Evolutionary conservation across 73 alveolate genomes (phyloP).

Genomic region (Paramecium tetraurelia): DNA sequence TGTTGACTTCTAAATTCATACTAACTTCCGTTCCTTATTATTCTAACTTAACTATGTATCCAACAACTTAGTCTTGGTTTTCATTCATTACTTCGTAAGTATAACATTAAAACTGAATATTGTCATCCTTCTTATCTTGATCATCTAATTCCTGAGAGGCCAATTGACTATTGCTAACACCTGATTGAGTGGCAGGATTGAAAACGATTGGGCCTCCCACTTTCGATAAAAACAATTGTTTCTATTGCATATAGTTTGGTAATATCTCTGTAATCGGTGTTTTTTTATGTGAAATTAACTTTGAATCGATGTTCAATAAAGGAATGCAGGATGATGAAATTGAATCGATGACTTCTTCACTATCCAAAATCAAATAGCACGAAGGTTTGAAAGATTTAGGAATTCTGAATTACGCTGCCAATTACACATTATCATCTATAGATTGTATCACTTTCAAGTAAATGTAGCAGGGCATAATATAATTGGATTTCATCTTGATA

Average conservation of each 20-base stretch:
- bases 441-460: slow-evolving; percentile 40
- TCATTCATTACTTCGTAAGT: neutral
- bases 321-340: slow-evolving; percentile 52
- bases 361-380: slow-evolving; percentile 23
- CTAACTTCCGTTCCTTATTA: neutral
- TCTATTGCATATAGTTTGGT: neutral
- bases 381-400: slow-evolving; percentile 1
- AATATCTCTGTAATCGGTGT: slow-evolving; percentile 50
- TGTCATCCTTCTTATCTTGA: neutral
- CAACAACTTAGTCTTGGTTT: slow-evolving; percentile 3
- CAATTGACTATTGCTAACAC: neutral
- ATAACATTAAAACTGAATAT: neutral
- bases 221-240: neutral
- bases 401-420: slow-evolving; percentile 49
- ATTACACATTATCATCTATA: slow-evolving; percentile 38
- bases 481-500: slow-evolving; percentile 48
- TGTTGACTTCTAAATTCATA: neutral
- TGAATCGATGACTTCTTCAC: slow-evolving; percentile 54
- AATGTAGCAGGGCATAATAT: slow-evolving; percentile 44
- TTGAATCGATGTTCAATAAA: slow-evolving; percentile 41
- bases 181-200: neutral
- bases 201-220: neutral
- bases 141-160: neutral
- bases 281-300: slow-evolving; percentile 40
- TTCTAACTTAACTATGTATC: neutral